phyloP scores from a whole-genome alignment of 768 basidiomycete species.

The Rubroboletus pulcherrimus region DNA sequence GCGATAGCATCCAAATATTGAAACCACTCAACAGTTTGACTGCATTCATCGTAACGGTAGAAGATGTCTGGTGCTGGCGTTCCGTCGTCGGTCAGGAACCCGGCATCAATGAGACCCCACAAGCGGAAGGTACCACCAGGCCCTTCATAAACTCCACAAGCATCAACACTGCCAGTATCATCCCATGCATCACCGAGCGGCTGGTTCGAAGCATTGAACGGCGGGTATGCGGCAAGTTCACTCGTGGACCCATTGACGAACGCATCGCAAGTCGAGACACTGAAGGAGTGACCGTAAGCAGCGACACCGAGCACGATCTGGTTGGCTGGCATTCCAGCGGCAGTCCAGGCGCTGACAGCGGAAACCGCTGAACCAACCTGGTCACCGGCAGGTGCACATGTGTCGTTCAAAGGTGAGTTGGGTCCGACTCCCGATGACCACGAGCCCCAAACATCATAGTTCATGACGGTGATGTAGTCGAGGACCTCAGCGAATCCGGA shows the following conservation, averaged over 20 bases:
- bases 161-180: slow-evolving; percentile 41
- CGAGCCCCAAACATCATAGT: slow-evolving; percentile 59
- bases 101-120: slow-evolving; percentile 55
- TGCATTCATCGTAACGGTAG: slow-evolving; percentile 62
- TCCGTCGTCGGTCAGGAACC: slow-evolving; percentile 43
- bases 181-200: slow-evolving; percentile 60
- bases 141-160: slow-evolving; percentile 47
- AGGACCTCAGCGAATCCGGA: slow-evolving; percentile 68
- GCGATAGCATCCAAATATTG: neutral
- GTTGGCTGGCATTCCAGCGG: slow-evolving; percentile 65
- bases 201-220: slow-evolving; percentile 42
- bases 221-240: slow-evolving; percentile 44
- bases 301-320: slow-evolving; percentile 81
- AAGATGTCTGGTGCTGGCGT: slow-evolving; percentile 41
- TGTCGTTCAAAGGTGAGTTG: slow-evolving; percentile 77
- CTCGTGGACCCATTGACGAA: slow-evolving; percentile 32
- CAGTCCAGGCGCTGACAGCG: slow-evolving; percentile 67
- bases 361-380: slow-evolving; percentile 72
- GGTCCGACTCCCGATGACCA: slow-evolving; percentile 61
- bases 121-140: slow-evolving; percentile 56
- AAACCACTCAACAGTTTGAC: slow-evolving; percentile 57
- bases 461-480: slow-evolving; percentile 62
- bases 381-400: slow-evolving; percentile 56
- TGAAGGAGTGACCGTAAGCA: slow-evolving; percentile 76
- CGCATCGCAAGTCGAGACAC: slow-evolving; percentile 37